These are phyloP conservation scores for Lichina pygmaea DNA, from an alignment of 495 filamentous ascomycete species.

Conservation along the genomic window DNA sequence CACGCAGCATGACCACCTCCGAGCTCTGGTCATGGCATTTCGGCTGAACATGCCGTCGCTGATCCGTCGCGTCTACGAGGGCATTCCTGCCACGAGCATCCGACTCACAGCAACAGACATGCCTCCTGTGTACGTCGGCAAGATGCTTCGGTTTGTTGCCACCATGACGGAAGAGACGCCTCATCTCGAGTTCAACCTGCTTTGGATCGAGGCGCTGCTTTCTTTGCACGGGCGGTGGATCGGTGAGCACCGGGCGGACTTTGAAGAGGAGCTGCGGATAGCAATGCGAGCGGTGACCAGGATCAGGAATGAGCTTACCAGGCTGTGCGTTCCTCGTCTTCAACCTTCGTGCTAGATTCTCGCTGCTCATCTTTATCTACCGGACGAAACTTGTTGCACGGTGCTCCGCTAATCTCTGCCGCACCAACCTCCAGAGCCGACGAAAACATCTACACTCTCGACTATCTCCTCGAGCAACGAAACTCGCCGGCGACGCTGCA, in stretches of 20 bases:
- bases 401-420: conserved; percentile 15
- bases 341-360: neutral
- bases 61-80: conserved; percentile 61
- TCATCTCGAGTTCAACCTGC: conserved; percentile 75
- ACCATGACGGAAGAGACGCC: conserved; percentile 69
- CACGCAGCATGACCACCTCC: conserved; percentile 51
- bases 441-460: conserved; percentile 62
- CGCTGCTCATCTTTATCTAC: neutral
- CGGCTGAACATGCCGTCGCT: conserved; percentile 60
- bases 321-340: conserved; percentile 15
- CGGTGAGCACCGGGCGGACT: conserved; percentile 44
- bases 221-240: conserved; percentile 60
- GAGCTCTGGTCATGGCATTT: conserved; percentile 90
- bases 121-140: conserved; percentile 63
- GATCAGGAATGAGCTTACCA: conserved; percentile 29
- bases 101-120: conserved; percentile 49
- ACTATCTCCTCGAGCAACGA: conserved; percentile 37
- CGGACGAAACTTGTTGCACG: too few species aligned
- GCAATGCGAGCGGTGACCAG: conserved; percentile 50
- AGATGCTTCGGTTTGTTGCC: conserved; percentile 62
- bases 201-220: conserved; percentile 75
- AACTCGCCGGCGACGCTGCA: too few species aligned
- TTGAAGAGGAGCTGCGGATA: conserved; percentile 56
- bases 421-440: conserved; percentile 32
- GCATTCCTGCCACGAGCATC: conserved; percentile 50